A percentile compares a stretch with the other conserved stretches of the same genome.
These are phyloP conservation scores for Axilococcus clingmanii DNA, from an alignment of 139 green algal species.

Conservation along the genomic window DNA sequence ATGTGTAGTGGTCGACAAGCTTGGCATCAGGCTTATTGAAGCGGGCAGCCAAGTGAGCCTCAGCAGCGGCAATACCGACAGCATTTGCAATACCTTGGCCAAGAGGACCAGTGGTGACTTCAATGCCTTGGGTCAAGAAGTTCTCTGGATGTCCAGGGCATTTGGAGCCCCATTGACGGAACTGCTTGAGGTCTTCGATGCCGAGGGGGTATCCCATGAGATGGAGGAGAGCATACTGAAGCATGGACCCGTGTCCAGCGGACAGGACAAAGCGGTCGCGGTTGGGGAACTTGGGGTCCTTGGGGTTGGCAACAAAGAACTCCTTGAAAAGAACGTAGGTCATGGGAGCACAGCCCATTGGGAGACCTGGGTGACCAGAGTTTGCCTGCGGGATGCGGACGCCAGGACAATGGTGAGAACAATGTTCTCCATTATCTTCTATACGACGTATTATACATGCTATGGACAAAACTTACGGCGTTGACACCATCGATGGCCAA, in stretches of 20 bases:
- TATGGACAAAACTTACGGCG: slow-evolving; percentile 16
- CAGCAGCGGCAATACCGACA: slow-evolving; percentile 86
- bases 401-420: not conserved
- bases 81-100: slow-evolving; percentile 94
- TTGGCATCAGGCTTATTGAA: slow-evolving; percentile 96
- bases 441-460: not conserved
- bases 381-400: slow-evolving; percentile 57
- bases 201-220: slow-evolving; percentile 83
- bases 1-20: slow-evolving; percentile 99
- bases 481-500: slow-evolving; percentile 54
- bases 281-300: slow-evolving; percentile 90
- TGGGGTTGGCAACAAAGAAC: slow-evolving; percentile 91
- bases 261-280: slow-evolving; percentile 98
- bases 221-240: slow-evolving; percentile 97
- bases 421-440: not conserved
- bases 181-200: slow-evolving; percentile 92
- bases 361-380: slow-evolving; percentile 90
- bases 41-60: slow-evolving; percentile 90
- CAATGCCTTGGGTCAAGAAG: slow-evolving; percentile 88
- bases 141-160: slow-evolving; percentile 98
- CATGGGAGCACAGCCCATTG: slow-evolving; percentile 97
- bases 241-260: slow-evolving; percentile 97
- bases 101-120: slow-evolving; percentile 97
- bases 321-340: slow-evolving; percentile 94
- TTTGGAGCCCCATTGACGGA: slow-evolving; percentile 89